Conservation (phyloP, 2,329 filamentous ascomycete species). For the Dactylellina parvicollis region DNA sequence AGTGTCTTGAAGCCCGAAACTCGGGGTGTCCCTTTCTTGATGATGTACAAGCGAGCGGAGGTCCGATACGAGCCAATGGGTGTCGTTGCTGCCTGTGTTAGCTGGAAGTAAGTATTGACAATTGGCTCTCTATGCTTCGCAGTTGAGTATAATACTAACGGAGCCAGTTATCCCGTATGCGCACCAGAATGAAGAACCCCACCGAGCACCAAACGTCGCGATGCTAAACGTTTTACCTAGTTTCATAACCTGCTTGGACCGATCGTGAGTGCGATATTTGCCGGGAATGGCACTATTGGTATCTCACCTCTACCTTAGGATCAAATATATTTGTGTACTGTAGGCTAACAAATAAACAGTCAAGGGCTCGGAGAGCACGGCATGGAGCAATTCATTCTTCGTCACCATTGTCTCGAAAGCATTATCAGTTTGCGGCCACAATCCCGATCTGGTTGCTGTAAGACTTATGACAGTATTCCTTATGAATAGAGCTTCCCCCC, state of each 20-base stretch:
- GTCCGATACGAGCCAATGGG: conserved; percentile 92
- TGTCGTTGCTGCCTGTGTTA: conserved; percentile 89
- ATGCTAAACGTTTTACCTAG: conserved; percentile 59
- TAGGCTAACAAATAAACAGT: conserved; percentile 63
- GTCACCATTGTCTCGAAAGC: conserved; percentile 79
- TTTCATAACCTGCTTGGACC: conserved; percentile 96
- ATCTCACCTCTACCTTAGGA: not conserved
- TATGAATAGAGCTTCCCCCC: not conserved
- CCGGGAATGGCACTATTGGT: conserved; percentile 83
- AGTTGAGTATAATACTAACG: conserved; percentile 45
- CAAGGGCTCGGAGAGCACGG: conserved; percentile 94
- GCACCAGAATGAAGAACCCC: not conserved
- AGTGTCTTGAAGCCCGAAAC: conserved; percentile 75
- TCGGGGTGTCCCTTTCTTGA: conserved; percentile 69
- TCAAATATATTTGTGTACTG: not conserved
- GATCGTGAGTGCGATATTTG: conserved; percentile 87
- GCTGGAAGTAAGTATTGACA: conserved; percentile 86
- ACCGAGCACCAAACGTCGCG: no score
- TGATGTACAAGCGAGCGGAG: conserved; percentile 93
- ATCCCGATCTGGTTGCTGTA: conserved; percentile 78
- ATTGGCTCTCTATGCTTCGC: not conserved
- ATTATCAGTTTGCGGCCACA: conserved; percentile 82
- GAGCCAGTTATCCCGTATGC: conserved; percentile 63
- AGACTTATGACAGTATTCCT: not conserved
- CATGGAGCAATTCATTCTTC: conserved; percentile 90